phyloP scores from a whole-genome alignment of 306 rosid genomes.

The Rosa rugosa region DNA sequence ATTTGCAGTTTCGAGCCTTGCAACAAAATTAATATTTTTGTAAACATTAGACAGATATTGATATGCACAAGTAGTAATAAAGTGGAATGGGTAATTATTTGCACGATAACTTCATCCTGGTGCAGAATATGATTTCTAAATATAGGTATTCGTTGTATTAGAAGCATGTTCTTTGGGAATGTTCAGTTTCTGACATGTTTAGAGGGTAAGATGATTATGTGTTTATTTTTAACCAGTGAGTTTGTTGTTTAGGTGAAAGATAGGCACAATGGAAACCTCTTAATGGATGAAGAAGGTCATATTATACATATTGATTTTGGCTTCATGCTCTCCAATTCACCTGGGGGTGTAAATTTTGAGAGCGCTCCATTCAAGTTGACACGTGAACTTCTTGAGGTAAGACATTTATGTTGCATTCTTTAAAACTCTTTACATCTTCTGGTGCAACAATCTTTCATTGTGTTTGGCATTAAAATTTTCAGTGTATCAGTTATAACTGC shows the following conservation, averaged over 20 bases:
- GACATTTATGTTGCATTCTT: background rate
- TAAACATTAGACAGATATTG: background rate
- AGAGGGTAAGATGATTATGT: conserved; percentile 1
- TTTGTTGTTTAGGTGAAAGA: conserved; percentile 71
- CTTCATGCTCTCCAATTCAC: conserved; percentile 98
- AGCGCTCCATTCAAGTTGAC: conserved; percentile 98
- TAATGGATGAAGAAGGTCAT: conserved; percentile 98
- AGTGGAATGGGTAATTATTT: background rate
- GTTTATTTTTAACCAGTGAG: conserved; percentile 20
- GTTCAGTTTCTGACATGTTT: background rate
- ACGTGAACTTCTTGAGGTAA: conserved; percentile 96
- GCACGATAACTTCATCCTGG: background rate
- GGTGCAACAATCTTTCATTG: background rate
- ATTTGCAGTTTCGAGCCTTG: background rate
- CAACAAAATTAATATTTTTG: background rate
- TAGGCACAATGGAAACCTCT: conserved; percentile 94
- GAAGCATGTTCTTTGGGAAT: background rate
- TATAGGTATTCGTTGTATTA: background rate
- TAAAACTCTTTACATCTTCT: background rate
- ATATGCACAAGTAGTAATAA: background rate
- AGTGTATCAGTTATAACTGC: background rate
- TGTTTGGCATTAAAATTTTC: conserved; percentile 2
- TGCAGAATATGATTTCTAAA: background rate
- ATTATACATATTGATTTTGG: conserved; percentile 98
- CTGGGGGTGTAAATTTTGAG: conserved; percentile 99